A percentile compares a stretch with the other conserved stretches of the same genome.
phyloP scores from a whole-genome alignment of 768 basidiomycete genomes.

The Trametes cubensis region DNA sequence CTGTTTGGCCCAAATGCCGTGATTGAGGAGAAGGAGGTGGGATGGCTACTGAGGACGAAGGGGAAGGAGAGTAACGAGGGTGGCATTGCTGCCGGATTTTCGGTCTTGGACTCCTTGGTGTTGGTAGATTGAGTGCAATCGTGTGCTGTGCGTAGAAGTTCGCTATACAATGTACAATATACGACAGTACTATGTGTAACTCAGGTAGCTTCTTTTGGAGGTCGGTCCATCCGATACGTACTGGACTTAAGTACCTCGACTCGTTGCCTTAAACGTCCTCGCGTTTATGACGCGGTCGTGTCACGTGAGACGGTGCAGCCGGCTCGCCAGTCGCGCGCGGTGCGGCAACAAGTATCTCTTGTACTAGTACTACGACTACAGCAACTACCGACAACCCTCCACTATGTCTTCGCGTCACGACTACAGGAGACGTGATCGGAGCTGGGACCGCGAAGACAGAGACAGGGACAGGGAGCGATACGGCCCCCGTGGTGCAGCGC shows the following conservation, averaged over 20 bases:
- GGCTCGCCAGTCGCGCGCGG: neutral
- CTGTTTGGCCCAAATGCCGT: constrained; percentile 59
- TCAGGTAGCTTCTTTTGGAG: too few species aligned
- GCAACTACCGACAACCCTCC: neutral
- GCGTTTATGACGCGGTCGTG: neutral
- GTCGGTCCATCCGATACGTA: too few species aligned
- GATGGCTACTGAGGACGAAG: constrained; percentile 89
- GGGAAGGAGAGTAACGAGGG: constrained; percentile 91
- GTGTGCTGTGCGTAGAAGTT: neutral
- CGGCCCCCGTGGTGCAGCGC: constrained; percentile 23
- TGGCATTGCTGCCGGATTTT: constrained; percentile 64
- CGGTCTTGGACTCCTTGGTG: constrained; percentile 46
- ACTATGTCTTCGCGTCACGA: constrained; percentile 39
- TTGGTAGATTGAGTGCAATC: constrained; percentile 36
- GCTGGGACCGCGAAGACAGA: constrained; percentile 32
- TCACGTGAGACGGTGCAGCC: neutral
- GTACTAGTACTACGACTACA: neutral
- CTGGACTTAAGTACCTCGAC: too few species aligned
- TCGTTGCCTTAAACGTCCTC: too few species aligned
- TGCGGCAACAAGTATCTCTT: neutral
- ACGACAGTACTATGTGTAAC: neutral
- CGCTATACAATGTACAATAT: neutral
- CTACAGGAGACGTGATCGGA: constrained; percentile 35
- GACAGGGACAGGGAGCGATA: constrained; percentile 28
- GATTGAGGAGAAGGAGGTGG: constrained; percentile 65